Evolutionary conservation across 345 rosid species (phyloP), one percentile per base, ranked within the genome.

Genomic region (Corchorus capsularis): DNA sequence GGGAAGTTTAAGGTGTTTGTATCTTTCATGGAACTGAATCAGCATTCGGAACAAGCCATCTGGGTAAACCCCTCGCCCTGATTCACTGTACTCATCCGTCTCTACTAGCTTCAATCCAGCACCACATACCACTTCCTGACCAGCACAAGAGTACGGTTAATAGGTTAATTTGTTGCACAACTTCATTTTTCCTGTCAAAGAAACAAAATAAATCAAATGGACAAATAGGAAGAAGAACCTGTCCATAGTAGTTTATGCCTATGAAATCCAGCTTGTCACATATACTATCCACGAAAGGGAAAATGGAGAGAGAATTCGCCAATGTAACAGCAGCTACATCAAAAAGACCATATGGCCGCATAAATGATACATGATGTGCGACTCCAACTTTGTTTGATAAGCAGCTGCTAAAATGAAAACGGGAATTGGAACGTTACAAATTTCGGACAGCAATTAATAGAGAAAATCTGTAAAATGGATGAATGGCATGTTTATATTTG

Each of bases 181-280:
- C 6, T 34, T 41, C 57, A 54, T 68, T 17, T 15, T 49, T 45
- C 27, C 27, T n/a, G 17, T 56, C 39, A 22, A 59, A 34, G 81
- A 34, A 34, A 59, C 5, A 53, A 39, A 39, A 52, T 15, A 27
- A 19, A n/a, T 8, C 3, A 5, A 22, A 37, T 6, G 22, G 15
- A 63, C 39, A 65, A 53, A 52, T 27, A 63, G 69, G 69, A 69
- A n/a, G 37, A 52, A 63, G 69, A 72, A 94, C 99, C 95, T 91
- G 98, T 78, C 99, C 99, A 37, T 94, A 93, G 87, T 94, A 94
- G 87, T 94, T 94, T 82, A 94, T 83, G 88, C 98, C 99, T 47
- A 94, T 89, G 77, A 79, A 95, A 88, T 95, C 99, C 77, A 93
- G 83, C 81, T 90, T 93, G 63, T 86, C 80, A 32, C 83, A 80